A percentile compares a stretch with the other conserved stretches of the same genome.
Evolutionary conservation across 2,329 filamentous ascomycete species (phyloP).

Genomic region (Botryotinia narcissicola): DNA sequence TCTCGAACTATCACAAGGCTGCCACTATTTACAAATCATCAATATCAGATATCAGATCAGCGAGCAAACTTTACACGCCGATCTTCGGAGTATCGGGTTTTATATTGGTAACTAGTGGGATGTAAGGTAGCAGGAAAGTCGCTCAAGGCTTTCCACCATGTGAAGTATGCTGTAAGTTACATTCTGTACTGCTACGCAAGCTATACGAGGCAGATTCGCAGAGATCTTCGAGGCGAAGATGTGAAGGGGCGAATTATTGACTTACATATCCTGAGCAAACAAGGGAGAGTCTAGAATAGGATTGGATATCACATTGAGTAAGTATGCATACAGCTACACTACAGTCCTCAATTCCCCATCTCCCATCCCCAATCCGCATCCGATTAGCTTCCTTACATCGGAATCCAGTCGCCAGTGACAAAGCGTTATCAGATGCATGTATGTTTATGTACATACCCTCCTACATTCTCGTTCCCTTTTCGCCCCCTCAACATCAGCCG

Average conservation of each 20-base stretch:
- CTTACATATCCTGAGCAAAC: neutral
- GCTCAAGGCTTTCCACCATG: neutral
- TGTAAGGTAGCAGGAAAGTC: neutral
- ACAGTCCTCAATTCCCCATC: neutral
- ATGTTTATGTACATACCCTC: neutral
- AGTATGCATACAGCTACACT: neutral
- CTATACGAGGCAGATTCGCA: neutral
- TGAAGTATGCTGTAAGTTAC: neutral
- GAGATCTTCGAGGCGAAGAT: neutral
- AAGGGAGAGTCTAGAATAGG: neutral
- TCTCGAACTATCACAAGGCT: neutral
- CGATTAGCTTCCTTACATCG: neutral
- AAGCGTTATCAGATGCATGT: neutral
- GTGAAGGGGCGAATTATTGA: neutral
- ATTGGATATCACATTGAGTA: neutral
- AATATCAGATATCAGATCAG: neutral
- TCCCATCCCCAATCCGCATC: neutral
- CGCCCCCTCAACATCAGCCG: conserved; percentile 3
- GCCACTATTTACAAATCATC: neutral
- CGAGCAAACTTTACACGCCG: neutral
- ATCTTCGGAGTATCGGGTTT: neutral
- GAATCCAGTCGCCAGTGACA: neutral
- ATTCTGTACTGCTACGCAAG: neutral
- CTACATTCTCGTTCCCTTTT: neutral
- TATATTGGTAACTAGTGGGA: neutral